These are phyloP conservation scores for Phascolomyces articulosus DNA, from an alignment of 371 early-diverging fungal genomes.

Conservation along the genomic window DNA sequence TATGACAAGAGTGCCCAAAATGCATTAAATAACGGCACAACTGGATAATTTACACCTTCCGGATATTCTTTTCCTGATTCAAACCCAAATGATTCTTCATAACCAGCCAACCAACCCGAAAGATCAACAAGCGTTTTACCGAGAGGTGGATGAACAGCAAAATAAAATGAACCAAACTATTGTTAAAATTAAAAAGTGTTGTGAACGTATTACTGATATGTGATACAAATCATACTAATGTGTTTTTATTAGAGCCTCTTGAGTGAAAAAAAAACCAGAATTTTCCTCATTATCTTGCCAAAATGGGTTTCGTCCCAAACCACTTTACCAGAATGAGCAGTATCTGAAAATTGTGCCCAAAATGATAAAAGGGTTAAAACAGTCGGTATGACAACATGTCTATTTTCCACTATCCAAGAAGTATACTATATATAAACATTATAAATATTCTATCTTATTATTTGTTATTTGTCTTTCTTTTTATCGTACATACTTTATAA, in stretches of 20 bases:
- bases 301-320: slow-evolving; percentile 94
- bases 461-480: not conserved
- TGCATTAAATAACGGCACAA: slow-evolving; percentile 93
- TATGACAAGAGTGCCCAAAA: slow-evolving; percentile 91
- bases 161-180: slow-evolving; percentile 94
- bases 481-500: slow-evolving; percentile 30
- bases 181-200: too few relatives aligned
- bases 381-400: slow-evolving; percentile 52
- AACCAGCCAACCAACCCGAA: slow-evolving; percentile 87
- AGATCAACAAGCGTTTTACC: slow-evolving; percentile 98
- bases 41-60: slow-evolving; percentile 77
- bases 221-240: too few relatives aligned
- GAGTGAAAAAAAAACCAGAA: too few relatives aligned
- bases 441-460: slow-evolving; percentile 31
- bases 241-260: not conserved
- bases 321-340: slow-evolving; percentile 73
- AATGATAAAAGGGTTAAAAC: slow-evolving; percentile 70
- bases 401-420: slow-evolving; percentile 52
- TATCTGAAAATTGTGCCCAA: slow-evolving; percentile 83
- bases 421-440: slow-evolving; percentile 47
- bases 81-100: slow-evolving; percentile 91
- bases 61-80: slow-evolving; percentile 90
- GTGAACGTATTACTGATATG: too few relatives aligned
- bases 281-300: slow-evolving; percentile 66
- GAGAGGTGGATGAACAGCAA: slow-evolving; percentile 99